Base-by-base conservation (phyloP, 1,139 yeast species). In the Wickerhamomyces sp. region DNA sequence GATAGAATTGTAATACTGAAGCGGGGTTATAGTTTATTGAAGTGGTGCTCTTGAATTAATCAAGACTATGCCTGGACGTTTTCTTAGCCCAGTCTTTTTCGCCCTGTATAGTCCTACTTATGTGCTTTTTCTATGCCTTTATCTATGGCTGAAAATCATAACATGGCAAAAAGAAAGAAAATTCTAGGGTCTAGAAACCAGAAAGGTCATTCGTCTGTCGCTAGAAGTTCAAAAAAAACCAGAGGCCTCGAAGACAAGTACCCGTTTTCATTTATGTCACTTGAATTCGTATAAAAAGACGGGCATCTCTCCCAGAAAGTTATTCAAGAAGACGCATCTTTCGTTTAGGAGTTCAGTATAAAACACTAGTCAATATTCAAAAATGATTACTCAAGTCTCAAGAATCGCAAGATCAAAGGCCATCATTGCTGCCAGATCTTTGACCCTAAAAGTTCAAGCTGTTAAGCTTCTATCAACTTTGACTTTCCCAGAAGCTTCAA, bases 401-500 rank as follows among this genome's bases (percentile, higher is more conserved):
- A 45, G 33, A 40, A 38, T 34, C 8, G 27, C 43, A n/a, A 45
- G 42, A 41, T 35, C 42, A 30, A 42, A 37, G 26, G 30, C 43
- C 18, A 11, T 34, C 18, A 5, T 26, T 26, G 44, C 45, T 27
- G 35, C 36, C 35, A 41, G 39, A 29, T 23, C 43, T 14, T 11
- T 37, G 15, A 32, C 45, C 7, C 15, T 46, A 15, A 49, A 34
- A 39, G 41, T 39, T 33, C 45, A 41, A 36, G 39, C 48, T 34
- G 34, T 26, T 23, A 31, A 26, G 27, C 37, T 40, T 7, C 43
- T 51, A 32, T 47, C 55, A 10, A 47, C 56, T n/a, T 36, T 52
- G 13, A 75, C 76, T 39, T 46, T 46, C 34, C 57, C 53, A 41
- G 48, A 53, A 36, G 41, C 38, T 26, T 79, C 79, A 63, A 67